A percentile compares a stretch with the other conserved stretches of the same genome.
phyloP scores from a whole-genome alignment of 2,329 filamentous ascomycete species.

The Cryphonectria carpinicola region DNA sequence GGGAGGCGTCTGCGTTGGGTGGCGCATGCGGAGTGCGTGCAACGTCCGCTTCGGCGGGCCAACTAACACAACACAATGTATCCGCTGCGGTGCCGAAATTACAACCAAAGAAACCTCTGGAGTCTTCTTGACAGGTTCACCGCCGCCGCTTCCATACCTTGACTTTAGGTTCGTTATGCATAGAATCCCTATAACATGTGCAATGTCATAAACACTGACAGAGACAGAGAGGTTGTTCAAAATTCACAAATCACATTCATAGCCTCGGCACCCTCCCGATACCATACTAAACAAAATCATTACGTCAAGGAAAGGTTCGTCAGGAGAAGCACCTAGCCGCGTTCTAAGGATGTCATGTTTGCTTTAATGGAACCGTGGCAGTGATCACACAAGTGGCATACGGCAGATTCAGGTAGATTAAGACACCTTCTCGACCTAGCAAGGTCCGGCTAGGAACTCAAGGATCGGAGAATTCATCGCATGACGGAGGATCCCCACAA shows the following conservation, averaged over 20 bases:
- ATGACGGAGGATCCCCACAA: neutral
- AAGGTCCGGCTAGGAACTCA: neutral
- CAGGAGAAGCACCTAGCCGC: neutral
- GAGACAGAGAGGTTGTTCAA: neutral
- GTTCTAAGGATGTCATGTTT: neutral
- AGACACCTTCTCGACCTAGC: neutral
- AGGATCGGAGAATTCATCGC: neutral
- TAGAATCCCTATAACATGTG: neutral
- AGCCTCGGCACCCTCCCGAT: neutral
- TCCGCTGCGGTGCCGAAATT: neutral
- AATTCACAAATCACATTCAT: neutral
- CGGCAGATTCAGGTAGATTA: neutral
- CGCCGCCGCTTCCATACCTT: neutral
- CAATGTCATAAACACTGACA: neutral
- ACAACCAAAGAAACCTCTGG: neutral
- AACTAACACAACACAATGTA: neutral
- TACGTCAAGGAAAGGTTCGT: neutral
- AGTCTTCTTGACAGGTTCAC: neutral
- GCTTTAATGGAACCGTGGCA: neutral
- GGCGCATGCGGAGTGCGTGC: neutral
- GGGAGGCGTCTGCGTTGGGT: too few species aligned
- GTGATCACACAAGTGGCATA: neutral
- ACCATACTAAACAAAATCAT: neutral
- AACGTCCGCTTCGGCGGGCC: neutral
- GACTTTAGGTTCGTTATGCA: neutral